phyloP scores from a whole-genome alignment of 805 yeast genomes.

The Metschnikowia arizonensis region DNA sequence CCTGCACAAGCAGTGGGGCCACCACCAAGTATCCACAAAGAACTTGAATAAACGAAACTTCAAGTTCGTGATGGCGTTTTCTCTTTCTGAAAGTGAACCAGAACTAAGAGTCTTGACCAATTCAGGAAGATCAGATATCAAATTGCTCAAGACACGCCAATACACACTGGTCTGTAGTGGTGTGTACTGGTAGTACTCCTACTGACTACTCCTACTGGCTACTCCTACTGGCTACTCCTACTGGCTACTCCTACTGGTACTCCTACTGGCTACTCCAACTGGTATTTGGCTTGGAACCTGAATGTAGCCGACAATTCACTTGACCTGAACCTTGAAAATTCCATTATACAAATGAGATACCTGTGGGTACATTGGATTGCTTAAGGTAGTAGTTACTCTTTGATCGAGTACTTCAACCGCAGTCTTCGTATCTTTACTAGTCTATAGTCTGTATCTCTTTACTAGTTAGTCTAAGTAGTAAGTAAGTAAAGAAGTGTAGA shows the following conservation, averaged over 20 bases:
- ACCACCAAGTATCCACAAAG: conserved; percentile 32
- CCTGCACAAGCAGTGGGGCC: conserved; percentile 18
- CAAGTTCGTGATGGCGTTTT: conserved; percentile 23
- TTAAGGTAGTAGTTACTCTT: conserved; percentile 28
- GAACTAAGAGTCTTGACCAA: conserved; percentile 24
- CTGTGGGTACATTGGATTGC: conserved; percentile 14
- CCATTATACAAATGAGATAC: conserved; percentile 18
- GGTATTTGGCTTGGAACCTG: conserved; percentile 22
- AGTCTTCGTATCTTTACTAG: conserved; percentile 30
- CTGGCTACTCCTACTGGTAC: no score
- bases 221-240: no score
- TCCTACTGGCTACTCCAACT: no score
- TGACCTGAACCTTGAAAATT: conserved; percentile 19
- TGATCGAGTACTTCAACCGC: conserved; percentile 46
- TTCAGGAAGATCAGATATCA: conserved; percentile 28
- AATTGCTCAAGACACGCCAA: conserved; percentile 51
- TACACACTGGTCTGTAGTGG: no score
- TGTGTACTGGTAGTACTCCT: no score
- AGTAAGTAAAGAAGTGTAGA: no score
- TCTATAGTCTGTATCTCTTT: no score
- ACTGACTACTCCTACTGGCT: no score
- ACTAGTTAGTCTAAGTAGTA: no score
- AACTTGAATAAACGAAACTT: conserved; percentile 39
- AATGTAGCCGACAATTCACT: conserved; percentile 21
- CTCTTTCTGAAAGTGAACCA: conserved; percentile 12